Evolutionary conservation across 768 basidiomycete species (phyloP).

Genomic region (Calocybe gangraenosa): DNA sequence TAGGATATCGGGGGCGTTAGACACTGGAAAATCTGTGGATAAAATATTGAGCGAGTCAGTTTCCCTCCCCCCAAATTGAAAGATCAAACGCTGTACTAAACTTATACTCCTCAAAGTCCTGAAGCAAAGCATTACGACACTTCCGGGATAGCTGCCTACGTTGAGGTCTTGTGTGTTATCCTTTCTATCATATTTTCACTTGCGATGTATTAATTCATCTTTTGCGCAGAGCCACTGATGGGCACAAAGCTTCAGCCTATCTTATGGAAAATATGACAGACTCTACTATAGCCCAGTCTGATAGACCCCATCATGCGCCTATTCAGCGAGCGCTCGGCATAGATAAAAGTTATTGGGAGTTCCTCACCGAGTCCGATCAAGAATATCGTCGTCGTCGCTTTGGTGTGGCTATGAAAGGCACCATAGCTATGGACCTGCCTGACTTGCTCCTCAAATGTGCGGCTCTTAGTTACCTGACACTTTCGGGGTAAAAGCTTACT

Average conservation of each 20-base stretch:
- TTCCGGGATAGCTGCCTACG: slow-evolving; percentile 21
- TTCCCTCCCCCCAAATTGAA: no score
- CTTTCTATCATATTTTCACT: neutral
- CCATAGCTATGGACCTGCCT: neutral
- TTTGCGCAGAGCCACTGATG: slow-evolving; percentile 17
- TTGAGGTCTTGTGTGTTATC: slow-evolving; percentile 19
- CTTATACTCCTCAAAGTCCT: slow-evolving; percentile 15
- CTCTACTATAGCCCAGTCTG: slow-evolving; percentile 14
- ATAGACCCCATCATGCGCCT: slow-evolving; percentile 15
- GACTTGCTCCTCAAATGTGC: neutral
- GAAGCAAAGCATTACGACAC: slow-evolving; percentile 25
- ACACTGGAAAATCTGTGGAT: slow-evolving; percentile 24
- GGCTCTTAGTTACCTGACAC: neutral
- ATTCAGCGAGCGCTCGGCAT: slow-evolving; percentile 1
- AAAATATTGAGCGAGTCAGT: slow-evolving; percentile 22
- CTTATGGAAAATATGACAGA: slow-evolving; percentile 23
- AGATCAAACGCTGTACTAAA: neutral
- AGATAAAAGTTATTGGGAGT: neutral
- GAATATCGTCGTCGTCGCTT: neutral
- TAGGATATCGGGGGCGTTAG: slow-evolving; percentile 27
- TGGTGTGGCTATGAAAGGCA: neutral
- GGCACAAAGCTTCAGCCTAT: slow-evolving; percentile 20
- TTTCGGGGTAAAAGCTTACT: neutral
- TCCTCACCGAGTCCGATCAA: neutral
- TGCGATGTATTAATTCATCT: neutral